Percentiles rank a stretch among this genome's conserved stretches.
These are phyloP conservation scores for Hortaea werneckii DNA, from an alignment of 2,329 filamentous ascomycete species.

Conservation along the genomic window DNA sequence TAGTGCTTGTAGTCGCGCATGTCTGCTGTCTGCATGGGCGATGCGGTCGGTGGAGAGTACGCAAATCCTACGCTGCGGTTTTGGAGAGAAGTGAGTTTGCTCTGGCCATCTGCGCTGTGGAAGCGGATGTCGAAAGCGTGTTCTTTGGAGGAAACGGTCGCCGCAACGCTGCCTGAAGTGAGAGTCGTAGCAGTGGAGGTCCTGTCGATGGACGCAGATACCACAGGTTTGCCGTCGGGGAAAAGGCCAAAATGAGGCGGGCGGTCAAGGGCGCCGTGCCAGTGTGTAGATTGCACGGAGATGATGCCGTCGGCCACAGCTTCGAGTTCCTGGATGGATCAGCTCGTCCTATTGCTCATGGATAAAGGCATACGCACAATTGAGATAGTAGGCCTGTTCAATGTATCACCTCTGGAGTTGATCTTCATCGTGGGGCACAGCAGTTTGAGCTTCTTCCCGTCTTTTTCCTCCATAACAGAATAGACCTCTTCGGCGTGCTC, in stretches of 20 bases:
- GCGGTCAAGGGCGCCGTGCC: constrained; percentile 38
- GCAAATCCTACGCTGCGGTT: constrained; percentile 49
- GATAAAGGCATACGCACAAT: constrained; percentile 28
- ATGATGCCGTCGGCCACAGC: constrained; percentile 50
- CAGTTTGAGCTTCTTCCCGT: constrained; percentile 41
- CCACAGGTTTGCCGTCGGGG: constrained; percentile 51
- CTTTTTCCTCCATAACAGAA: constrained; percentile 36
- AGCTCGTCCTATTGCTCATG: not conserved
- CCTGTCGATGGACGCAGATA: constrained; percentile 52
- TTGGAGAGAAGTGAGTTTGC: constrained; percentile 45
- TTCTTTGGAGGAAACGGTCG: constrained; percentile 28
- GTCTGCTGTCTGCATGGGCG: constrained; percentile 44
- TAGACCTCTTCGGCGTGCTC: constrained; percentile 59
- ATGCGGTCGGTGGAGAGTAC: constrained; percentile 44
- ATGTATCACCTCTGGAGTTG: constrained; percentile 41
- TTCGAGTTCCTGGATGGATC: constrained; percentile 38
- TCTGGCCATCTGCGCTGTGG: constrained; percentile 40
- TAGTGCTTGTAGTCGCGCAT: constrained; percentile 35
- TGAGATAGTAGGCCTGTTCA: constrained; percentile 46
- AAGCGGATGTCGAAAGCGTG: constrained; percentile 49
- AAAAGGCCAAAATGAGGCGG: constrained; percentile 42
- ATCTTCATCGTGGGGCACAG: constrained; percentile 51
- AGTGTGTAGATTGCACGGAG: constrained; percentile 49
- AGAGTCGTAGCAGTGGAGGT: constrained; percentile 45
- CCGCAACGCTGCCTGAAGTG: constrained; percentile 35